Base-by-base conservation (phyloP, 768 basidiomycete genomes). In the Lactarius tabidus region DNA sequence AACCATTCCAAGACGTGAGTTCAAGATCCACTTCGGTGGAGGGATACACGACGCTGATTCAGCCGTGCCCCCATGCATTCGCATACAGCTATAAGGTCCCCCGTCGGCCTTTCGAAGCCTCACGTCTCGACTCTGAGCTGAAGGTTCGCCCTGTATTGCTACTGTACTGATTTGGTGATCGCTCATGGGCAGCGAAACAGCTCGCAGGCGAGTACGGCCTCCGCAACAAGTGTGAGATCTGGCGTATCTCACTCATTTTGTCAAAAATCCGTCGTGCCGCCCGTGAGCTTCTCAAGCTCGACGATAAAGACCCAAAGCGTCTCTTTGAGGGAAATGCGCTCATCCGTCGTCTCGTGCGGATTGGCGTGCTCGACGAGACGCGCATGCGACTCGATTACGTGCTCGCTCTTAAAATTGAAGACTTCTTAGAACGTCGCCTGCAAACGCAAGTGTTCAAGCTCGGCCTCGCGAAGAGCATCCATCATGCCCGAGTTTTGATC, bases 311-410 rank as follows among this genome's bases (percentile, higher is more conserved):
- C 81, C 95, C 97, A 75, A 98, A 98, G 83, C 93, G 97, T 79
- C 92, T 98, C 67, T 98, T 99, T 85, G 97, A 98, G 83, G 94
- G 93, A 77, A 97, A 97, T 79, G 94, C 94, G 74, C 86, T 96
- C 74, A 96, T 97, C 77, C 84, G 87, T 70, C 91, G 96, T 78
- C 91, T 99, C 72, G 96, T 99, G 64, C 95, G 97, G 74, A 98
- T 99, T 74, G 97, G 97, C 84, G 97, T 99, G 83, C 90, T 99
- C 78, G 97, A 98, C 77, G 97, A 99, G 84, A 80, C 85, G 70
- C 90, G 95, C 78, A 98, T 99, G 97, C 88, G 96, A 79, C 92
- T 99, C 80, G 97, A 99, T 90, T 99, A 99, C 89, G 97, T 98
- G 83, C 83, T 99, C 78, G 97, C 96, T 60, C 83, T 98, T 73